Conservation (phyloP, 2,329 filamentous ascomycete species). For the Alternaria sp. region DNA sequence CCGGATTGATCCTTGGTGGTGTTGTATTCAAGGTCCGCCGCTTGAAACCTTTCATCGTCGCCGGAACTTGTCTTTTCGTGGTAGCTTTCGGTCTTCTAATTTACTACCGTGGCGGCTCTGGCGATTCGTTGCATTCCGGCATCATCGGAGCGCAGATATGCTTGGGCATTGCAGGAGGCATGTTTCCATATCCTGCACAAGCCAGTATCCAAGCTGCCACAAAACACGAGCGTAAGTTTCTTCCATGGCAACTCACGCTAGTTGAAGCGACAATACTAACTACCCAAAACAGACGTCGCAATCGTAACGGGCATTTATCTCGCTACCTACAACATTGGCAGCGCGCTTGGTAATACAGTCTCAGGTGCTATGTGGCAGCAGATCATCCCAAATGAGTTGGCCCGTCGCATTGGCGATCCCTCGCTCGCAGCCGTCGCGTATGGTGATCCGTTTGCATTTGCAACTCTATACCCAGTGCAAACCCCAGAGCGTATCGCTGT, state of each 20-base stretch:
- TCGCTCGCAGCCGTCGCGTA: constrained; percentile 51
- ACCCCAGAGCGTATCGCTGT: constrained; percentile 53
- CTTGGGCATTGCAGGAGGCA: constrained; percentile 67
- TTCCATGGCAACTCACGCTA: neutral
- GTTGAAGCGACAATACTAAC: neutral
- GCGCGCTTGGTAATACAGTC: constrained; percentile 65
- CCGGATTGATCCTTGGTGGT: constrained; percentile 63
- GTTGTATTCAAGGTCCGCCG: constrained; percentile 61
- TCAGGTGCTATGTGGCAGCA: constrained; percentile 70
- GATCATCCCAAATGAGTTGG: constrained; percentile 53
- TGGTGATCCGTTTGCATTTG: constrained; percentile 51
- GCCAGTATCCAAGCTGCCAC: constrained; percentile 59
- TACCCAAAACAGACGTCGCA: constrained; percentile 55
- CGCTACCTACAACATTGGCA: constrained; percentile 68
- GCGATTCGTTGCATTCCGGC: constrained; percentile 56
- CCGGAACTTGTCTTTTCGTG: constrained; percentile 65
- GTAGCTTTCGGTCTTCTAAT: constrained; percentile 70
- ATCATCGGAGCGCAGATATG: constrained; percentile 68
- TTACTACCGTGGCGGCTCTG: constrained; percentile 62
- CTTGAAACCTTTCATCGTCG: constrained; percentile 67
- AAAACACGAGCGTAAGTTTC: constrained; percentile 51
- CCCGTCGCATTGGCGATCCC: constrained; percentile 47
- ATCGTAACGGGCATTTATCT: constrained; percentile 69
- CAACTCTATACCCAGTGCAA: constrained; percentile 49
- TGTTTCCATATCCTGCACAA: constrained; percentile 63